These are phyloP conservation scores for Pseudopyricularia cyperi DNA, from an alignment of 2,329 filamentous ascomycete genomes.

Conservation along the genomic window DNA sequence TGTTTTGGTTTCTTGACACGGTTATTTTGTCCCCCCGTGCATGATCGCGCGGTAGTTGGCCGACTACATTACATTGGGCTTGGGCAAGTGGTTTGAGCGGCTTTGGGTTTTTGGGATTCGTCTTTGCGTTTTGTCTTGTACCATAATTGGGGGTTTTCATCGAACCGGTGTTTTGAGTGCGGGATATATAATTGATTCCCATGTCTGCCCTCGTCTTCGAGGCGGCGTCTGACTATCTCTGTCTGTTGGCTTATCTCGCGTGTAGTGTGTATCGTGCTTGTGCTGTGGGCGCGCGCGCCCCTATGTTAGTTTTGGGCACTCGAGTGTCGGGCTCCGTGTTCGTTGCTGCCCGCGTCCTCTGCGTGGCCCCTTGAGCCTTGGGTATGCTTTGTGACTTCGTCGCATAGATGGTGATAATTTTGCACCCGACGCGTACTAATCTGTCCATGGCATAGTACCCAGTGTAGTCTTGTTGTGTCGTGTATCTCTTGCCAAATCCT, in stretches of 20 bases:
- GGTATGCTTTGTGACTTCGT: too few species aligned
- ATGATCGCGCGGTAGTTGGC: neutral
- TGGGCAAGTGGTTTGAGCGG: neutral
- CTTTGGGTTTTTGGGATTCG: neutral
- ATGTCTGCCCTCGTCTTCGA: neutral
- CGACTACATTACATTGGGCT: neutral
- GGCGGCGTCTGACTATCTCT: neutral
- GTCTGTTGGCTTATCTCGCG: neutral
- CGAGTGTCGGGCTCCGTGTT: too few species aligned
- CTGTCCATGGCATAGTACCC: too few species aligned
- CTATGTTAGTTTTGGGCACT: neutral
- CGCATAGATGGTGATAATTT: too few species aligned
- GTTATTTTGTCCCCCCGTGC: neutral
- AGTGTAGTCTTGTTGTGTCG: too few species aligned
- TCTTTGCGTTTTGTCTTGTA: neutral
- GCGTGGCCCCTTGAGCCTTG: too few species aligned
- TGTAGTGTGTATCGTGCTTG: neutral
- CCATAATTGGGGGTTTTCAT: neutral
- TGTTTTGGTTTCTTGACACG: neutral
- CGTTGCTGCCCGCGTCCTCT: too few species aligned
- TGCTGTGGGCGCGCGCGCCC: neutral
- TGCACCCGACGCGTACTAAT: too few species aligned
- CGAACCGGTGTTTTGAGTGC: neutral
- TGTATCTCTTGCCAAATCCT: too few species aligned
- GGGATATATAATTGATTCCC: neutral